Evolutionary conservation across 2,329 filamentous ascomycete species (phyloP).

Genomic region (Ceratocystis variospora): DNA sequence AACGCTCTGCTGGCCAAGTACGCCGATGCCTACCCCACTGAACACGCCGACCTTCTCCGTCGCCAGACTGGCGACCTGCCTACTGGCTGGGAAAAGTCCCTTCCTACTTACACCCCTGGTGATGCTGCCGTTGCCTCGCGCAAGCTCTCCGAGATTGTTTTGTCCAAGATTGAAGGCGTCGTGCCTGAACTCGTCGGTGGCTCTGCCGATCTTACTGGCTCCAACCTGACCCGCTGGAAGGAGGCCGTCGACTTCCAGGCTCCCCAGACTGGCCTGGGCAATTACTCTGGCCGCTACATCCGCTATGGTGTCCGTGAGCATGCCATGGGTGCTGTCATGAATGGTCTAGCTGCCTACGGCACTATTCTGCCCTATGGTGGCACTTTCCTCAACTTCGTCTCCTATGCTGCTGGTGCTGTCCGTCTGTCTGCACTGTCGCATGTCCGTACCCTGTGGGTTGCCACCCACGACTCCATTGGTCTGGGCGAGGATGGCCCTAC

Average conservation of each 20-base stretch:
- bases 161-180: slow-evolving; percentile 69
- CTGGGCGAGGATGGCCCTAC: slow-evolving; percentile 97
- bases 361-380: slow-evolving; percentile 86
- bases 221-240: slow-evolving; percentile 99
- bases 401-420: slow-evolving; percentile 88
- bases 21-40: slow-evolving; percentile 57
- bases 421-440: slow-evolving; percentile 87
- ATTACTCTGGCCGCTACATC: slow-evolving; percentile 83
- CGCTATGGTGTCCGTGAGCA: slow-evolving; percentile 88
- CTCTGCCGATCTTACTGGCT: slow-evolving; percentile 94
- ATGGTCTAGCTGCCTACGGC: slow-evolving; percentile 90
- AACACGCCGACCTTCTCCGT: slow-evolving; percentile 68
- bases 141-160: slow-evolving; percentile 90
- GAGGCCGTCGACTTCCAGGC: slow-evolving; percentile 94
- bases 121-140: slow-evolving; percentile 80
- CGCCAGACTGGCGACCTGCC: slow-evolving; percentile 73
- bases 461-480: slow-evolving; percentile 97
- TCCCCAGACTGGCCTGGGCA: slow-evolving; percentile 67
- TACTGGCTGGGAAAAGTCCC: slow-evolving; percentile 87
- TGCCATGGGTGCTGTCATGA: slow-evolving; percentile 83
- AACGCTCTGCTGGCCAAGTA: slow-evolving; percentile 88
- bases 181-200: slow-evolving; percentile 89
- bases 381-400: slow-evolving; percentile 99
- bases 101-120: slow-evolving; percentile 77
- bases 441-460: slow-evolving; percentile 84